These are phyloP conservation scores for Metarhizium rileyi DNA, from an alignment of 2,329 filamentous ascomycete genomes.

Conservation along the genomic window DNA sequence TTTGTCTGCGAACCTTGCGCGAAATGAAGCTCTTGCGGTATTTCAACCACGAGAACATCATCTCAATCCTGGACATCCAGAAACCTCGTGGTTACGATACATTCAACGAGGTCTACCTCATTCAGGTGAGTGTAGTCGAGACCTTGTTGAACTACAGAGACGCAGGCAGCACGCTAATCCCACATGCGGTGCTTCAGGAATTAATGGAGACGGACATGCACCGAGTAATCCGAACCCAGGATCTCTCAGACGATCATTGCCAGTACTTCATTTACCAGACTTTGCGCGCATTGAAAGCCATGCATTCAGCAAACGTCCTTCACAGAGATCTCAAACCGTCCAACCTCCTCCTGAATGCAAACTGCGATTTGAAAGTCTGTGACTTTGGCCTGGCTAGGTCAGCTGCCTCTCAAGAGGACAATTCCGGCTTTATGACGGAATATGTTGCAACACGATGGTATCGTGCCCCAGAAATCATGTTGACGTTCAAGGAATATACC, in stretches of 20 bases:
- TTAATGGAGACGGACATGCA: slow-evolving; percentile 99
- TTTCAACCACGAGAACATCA: slow-evolving; percentile 99
- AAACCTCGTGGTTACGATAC: slow-evolving; percentile 93
- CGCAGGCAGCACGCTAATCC: not conserved
- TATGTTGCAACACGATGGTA: slow-evolving; percentile 99
- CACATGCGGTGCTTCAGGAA: slow-evolving; percentile 45
- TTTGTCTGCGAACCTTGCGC: slow-evolving; percentile 88
- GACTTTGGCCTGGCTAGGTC: slow-evolving; percentile 95
- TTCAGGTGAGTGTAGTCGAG: slow-evolving; percentile 60
- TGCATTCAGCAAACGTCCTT: slow-evolving; percentile 98
- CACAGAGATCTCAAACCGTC: slow-evolving; percentile 97
- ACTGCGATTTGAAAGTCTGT: slow-evolving; percentile 98
- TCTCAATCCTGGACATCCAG: slow-evolving; percentile 98
- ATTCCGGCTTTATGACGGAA: slow-evolving; percentile 99
- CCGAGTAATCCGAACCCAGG: slow-evolving; percentile 94
- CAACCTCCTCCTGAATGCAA: slow-evolving; percentile 92
- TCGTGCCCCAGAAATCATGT: slow-evolving; percentile 97
- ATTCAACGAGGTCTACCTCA: slow-evolving; percentile 97
- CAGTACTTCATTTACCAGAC: slow-evolving; percentile 99
- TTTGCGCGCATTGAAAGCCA: slow-evolving; percentile 90
- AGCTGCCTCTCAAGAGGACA: slow-evolving; percentile 94
- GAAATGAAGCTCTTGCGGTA: slow-evolving; percentile 99
- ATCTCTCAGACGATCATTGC: slow-evolving; percentile 97
- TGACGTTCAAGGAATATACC: slow-evolving; percentile 99
- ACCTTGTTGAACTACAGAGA: not conserved